Percentiles rank a stretch among this genome's conserved stretches.
Conservation (phyloP, 2,329 filamentous ascomycete genomes). For the Sporothrix variecibatus region DNA sequence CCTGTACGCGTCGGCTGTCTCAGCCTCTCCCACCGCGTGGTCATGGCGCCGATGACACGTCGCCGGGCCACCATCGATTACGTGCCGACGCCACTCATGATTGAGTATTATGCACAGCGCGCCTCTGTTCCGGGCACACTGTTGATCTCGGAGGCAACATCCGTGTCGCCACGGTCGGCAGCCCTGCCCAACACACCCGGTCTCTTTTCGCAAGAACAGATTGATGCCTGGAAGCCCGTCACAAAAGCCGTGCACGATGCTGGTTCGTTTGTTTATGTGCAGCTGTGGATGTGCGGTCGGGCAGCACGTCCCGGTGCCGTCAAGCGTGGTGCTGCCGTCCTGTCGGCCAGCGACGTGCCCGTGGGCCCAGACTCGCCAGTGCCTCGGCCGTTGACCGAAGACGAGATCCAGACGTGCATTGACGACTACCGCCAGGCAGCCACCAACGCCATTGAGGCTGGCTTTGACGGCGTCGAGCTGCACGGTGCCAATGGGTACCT, state of each 20-base stretch:
- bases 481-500: conserved; percentile 81
- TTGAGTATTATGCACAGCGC: conserved; percentile 49
- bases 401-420: conserved; percentile 67
- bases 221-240: conserved; percentile 60
- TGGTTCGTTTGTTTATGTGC: conserved; percentile 22
- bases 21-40: conserved; percentile 51
- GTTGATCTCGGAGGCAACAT: conserved; percentile 50
- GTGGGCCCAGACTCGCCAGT: not conserved
- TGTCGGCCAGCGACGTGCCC: conserved; percentile 19
- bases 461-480: conserved; percentile 70
- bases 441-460: conserved; percentile 60
- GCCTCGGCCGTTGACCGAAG: conserved; percentile 58
- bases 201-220: conserved; percentile 57
- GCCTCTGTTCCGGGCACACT: conserved; percentile 44
- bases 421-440: conserved; percentile 57
- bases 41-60: conserved; percentile 55
- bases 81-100: conserved; percentile 36
- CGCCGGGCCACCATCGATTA: conserved; percentile 46
- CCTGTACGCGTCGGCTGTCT: conserved; percentile 48
- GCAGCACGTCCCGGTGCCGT: conserved; percentile 13
- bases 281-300: conserved; percentile 25
- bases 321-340: not conserved
- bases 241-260: conserved; percentile 58
- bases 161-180: conserved; percentile 42
- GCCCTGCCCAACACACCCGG: conserved; percentile 54